A percentile compares a stretch with the other conserved stretches of the same genome.
phyloP scores from a whole-genome alignment of 2,329 filamentous ascomycete genomes.

The Cordyceps cateniannulata region DNA sequence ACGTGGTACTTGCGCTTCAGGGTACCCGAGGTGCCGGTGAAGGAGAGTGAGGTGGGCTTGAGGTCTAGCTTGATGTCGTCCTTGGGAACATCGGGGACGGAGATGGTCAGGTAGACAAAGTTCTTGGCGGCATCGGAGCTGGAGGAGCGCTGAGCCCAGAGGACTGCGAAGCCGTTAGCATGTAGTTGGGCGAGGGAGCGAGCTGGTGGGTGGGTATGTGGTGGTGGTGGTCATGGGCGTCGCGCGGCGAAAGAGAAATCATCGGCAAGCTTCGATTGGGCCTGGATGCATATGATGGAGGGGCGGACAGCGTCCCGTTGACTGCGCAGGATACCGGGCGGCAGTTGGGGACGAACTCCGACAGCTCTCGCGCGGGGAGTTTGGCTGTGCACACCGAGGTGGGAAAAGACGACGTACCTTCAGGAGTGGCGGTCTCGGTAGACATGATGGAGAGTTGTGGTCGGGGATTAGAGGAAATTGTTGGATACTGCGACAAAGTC shows the following conservation, averaged over 20 bases:
- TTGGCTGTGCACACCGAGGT: background rate
- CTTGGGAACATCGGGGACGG: conserved; percentile 75
- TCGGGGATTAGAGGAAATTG: conserved; percentile 8
- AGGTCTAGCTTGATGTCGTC: conserved; percentile 76
- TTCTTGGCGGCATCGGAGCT: conserved; percentile 76
- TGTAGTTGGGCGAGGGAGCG: no score
- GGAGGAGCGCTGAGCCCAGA: conserved; percentile 97
- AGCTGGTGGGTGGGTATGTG: background rate
- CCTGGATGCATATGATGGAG: background rate
- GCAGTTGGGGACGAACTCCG: background rate
- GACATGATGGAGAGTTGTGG: conserved; percentile 19
- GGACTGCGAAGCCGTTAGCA: conserved; percentile 51
- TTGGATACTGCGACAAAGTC: conserved; percentile 11
- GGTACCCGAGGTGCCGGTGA: conserved; percentile 74
- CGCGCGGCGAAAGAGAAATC: background rate
- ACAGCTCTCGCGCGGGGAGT: background rate
- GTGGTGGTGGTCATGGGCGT: background rate
- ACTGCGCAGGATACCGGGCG: background rate
- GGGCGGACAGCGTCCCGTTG: background rate
- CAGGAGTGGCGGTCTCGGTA: conserved; percentile 27
- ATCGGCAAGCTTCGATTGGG: background rate
- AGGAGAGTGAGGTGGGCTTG: conserved; percentile 68
- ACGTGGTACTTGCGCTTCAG: conserved; percentile 85
- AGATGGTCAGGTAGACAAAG: conserved; percentile 89
- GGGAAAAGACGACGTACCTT: conserved; percentile 25